Evolutionary conservation across 2,329 filamentous ascomycete species (phyloP), one percentile per base, ranked within the genome.

Genomic region (Colletotrichum limetticola): DNA sequence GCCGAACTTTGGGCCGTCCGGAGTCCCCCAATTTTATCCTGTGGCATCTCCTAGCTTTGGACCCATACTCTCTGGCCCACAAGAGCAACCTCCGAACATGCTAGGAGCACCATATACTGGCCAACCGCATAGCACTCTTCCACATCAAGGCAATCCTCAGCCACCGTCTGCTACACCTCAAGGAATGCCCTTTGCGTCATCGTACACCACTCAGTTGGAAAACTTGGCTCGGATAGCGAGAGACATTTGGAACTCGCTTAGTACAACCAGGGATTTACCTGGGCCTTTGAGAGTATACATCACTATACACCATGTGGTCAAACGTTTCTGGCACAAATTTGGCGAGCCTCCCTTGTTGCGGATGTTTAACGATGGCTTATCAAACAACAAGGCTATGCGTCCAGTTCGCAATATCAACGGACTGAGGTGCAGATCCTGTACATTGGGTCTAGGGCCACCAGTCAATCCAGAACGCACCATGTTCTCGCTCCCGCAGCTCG

Each of bases 231-330:
- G 82, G 55, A 86, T 87, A 77, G 88, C 90, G 5, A 86, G 89
- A 71, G 88, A 90, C 28, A 81, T 92, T 46, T 95, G 93, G 92
- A 88, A 88, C 74, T 82, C 85, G 26, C 87, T 91, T 2, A 86
- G 86, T 8, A 86, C 86, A 3, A 84, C 94, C 74, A 89, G 89
- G 76, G 88, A 91, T 63, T 82, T 94, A 19, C 87, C 91, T 16
- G 87, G 88, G 52, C 88, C 88, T 72, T 85, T 94, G 59, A 90
- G 91, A 75, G 85, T 93, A 19, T 89, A 89, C 72, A 87, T 91
- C 59, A 84, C 93, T 11, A 86, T 95, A 55, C 86, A 92, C 78
- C 90, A 93, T 78, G 82, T 91, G 64, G 85, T 88, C 68, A 86
- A 86, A 67, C 86, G 85, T 46, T 94, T 92, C 77, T 84, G 86